Base-by-base conservation (phyloP, 805 yeast species). In the Alloascoidea africana region DNA sequence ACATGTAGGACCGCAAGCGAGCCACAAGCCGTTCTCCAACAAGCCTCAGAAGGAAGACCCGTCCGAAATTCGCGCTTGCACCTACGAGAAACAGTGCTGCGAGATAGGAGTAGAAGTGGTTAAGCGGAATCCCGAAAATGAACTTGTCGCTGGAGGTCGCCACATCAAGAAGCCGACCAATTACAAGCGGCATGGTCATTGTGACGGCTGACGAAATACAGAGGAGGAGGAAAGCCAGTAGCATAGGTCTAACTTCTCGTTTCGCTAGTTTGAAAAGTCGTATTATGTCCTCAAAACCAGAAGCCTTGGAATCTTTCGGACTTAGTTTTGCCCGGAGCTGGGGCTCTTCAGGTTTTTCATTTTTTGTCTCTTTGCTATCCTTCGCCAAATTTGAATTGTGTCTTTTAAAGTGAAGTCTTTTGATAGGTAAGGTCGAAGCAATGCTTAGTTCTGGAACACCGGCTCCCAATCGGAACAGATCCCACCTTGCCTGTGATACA, bases 11-110 rank as follows among this genome's bases (percentile, higher is more conserved):
- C 48, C 97, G 68, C 44, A 89, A 59, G 41, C 91, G 68, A 5
- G 95, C 89, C 42, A 87, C 94, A 27, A 89, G 62, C 43, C 82
- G 68, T 55, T 89, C 97, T 38, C 96, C 96, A 8, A 82, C 81
- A 2, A 76, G 63, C 45, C 87, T 70, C 50, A 89, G 60, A 11
- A 83, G 58, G 32, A 80, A 67, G n/a, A 81, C 70, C 46, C 97
- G 68, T 5, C 87, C 86, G 48, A 76, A 78, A 50, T 87, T 84
- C 4, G 95, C 83, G 13, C 68, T 35, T 0, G 93, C 80, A 1
- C 96, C 96, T 6, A 75, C 48, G 0, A 74, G 50, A 50, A 89
- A 85, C 2, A 86, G 59, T 2, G 65, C 66, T 11, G 73, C 73
- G 35, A 84, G 58, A 0, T 70, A 73, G 0, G 64, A 48, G 49